Base-by-base conservation (phyloP, 2,329 filamentous ascomycete genomes). In the Pseudogymnoascus sp. region DNA sequence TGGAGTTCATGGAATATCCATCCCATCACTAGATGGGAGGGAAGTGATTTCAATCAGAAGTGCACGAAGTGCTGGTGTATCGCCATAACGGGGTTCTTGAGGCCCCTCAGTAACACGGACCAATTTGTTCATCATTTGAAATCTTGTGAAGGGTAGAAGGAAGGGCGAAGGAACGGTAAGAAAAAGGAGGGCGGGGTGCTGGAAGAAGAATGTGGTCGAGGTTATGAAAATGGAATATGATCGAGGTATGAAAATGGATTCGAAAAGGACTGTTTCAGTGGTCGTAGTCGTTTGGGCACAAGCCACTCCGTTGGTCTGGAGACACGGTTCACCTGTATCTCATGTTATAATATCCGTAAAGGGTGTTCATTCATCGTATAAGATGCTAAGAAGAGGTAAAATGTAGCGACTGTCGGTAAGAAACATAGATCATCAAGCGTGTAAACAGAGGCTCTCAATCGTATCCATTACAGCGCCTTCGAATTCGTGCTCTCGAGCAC, bases 361-460 rank as follows among this genome's bases (percentile, higher is more conserved):
- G 44, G 26, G 44, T 54, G 26, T 54, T 17, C 26, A 54, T 54
- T 54, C 26, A 54, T 54, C 26, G 31, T 54, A 33, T 54, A 33
- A 33, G 44, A 54, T 54, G 44, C 44, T 31, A 29, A 29, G 44
- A 54, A 31, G 57, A 59, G 33, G 24, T 59, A 8, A 62, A 66
- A 84, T 87, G 84, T 87, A 78, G 85, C 84, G 80, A 84, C 84
- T 84, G 84, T 82, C 85, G 84, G 85, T 88, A 87, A 87, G 84
- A 85, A 81, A 81, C 81, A 81, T 68, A 77, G 80, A 76, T 84
- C 83, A 83, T 79, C 69, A 80, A 84, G 79, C 75, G 74, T 74
- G 72, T 73, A 75, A 70, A 71, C 65, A 57, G 40, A 65, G 70
- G 74, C 78, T 82, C 82, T 87, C 77, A 78, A 82, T 81, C 84